Evolutionary conservation across 139 green algal species (phyloP), one percentile per base, ranked within the genome.

Genomic region (Micractinium sp.): DNA sequence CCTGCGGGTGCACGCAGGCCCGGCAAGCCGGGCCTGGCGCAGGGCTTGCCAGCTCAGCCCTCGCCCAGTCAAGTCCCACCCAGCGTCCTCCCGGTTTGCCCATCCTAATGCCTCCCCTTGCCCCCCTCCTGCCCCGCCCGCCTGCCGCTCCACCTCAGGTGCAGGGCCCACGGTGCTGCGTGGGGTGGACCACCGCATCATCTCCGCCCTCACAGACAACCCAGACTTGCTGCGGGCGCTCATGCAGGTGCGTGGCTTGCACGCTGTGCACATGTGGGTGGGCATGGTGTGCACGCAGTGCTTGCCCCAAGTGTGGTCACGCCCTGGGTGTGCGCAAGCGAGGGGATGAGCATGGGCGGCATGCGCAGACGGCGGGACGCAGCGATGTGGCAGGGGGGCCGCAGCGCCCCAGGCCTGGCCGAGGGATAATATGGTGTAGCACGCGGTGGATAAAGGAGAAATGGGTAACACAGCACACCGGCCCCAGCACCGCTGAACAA

Each of bases 191-290:
- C 73, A 89, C 31, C 78, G 60, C 60, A 53, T 81, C 76, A 78
- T 89, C 20, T 47, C 73, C 0, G 93, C 92, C 15, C 84, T 95
- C n/a, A 89, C 90, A 0, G 92, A 95, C 16, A 93, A 93, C 79
- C 93, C 92, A 20, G 82, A 93, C 63, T 85, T 92, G 33, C 85
- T 92, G 66, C 39, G 82, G 3, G 66, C 87, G 53, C 77, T 92
- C 53, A 39, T 91, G 41, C 77, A 73, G 71, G 80, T 29, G 31
- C 14, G 41, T 23, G 4, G 15, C 0, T 82, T 36, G 22, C 60
- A 18, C 60, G 76, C 36, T 53, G 20, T 29, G 35, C 19, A 27
- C 33, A 19, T 61, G 76, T 56, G 36, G 76, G 19, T 61, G 16
- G 16, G 33, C 16, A 0, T 16, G 14, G 75, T 18, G 35, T 47